phyloP scores from a whole-genome alignment of 768 basidiomycete species.

The Leucocoprinus birnbaumii region DNA sequence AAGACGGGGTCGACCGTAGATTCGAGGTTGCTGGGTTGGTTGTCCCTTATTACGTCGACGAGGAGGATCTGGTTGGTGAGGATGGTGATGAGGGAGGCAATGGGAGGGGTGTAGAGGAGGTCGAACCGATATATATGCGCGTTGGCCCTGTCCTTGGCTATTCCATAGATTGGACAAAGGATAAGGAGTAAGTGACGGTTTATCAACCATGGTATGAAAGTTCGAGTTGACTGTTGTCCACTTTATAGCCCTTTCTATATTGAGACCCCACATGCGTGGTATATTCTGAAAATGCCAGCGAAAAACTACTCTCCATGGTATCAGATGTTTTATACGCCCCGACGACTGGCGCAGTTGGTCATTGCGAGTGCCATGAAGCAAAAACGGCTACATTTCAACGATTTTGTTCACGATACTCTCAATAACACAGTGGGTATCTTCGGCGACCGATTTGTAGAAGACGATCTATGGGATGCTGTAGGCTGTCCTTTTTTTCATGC shows the following conservation, averaged over 20 bases:
- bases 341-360: conserved; percentile 49
- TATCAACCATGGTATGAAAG: conserved; percentile 2
- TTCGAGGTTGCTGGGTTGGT: conserved; percentile 60
- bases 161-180: conserved; percentile 47
- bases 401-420: conserved; percentile 33
- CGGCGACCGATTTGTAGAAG: conserved; percentile 28
- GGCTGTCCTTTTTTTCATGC: conserved; percentile 1
- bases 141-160: conserved; percentile 45
- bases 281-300: conserved; percentile 50
- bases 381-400: conserved; percentile 24
- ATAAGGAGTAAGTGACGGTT: conserved; percentile 44
- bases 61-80: conserved; percentile 47
- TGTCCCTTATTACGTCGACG: conserved; percentile 34
- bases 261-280: conserved; percentile 63
- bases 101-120: conserved; percentile 47
- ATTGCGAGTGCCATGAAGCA: conserved; percentile 30
- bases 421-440: conserved; percentile 30
- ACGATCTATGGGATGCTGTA: conserved; percentile 31
- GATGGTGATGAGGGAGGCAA: conserved; percentile 52
- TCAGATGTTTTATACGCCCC: conserved; percentile 46
- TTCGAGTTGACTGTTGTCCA: not conserved
- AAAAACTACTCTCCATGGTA: conserved; percentile 40
- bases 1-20: conserved; percentile 33
- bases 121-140: conserved; percentile 37
- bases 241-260: conserved; percentile 51